Percentiles rank a stretch among this genome's conserved stretches.
phyloP scores from a whole-genome alignment of 768 basidiomycete species.

The Lactarius vividus region DNA sequence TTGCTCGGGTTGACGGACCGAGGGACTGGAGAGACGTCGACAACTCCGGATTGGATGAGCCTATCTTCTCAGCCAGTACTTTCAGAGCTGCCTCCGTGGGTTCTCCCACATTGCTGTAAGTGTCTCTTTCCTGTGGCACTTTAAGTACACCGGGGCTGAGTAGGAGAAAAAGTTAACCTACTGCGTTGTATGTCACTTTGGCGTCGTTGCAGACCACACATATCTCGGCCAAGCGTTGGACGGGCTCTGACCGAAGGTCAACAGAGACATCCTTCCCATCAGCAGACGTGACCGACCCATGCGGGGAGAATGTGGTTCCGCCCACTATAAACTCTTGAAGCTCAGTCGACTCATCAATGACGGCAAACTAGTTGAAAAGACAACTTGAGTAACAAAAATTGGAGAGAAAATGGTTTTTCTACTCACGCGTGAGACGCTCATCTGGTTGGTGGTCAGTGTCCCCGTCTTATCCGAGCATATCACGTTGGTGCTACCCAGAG shows the following conservation, averaged over 20 bases:
- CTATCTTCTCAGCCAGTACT: slow-evolving; percentile 93
- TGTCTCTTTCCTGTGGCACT: slow-evolving; percentile 62
- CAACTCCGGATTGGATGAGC: slow-evolving; percentile 60
- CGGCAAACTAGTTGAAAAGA: slow-evolving; percentile 56
- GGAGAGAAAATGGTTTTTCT: not conserved
- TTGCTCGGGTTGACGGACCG: slow-evolving; percentile 61
- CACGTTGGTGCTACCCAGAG: slow-evolving; percentile 95
- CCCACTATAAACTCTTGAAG: slow-evolving; percentile 77
- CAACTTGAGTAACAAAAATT: not conserved
- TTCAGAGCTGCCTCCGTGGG: slow-evolving; percentile 97
- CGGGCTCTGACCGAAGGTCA: slow-evolving; percentile 63
- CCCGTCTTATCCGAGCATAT: slow-evolving; percentile 99
- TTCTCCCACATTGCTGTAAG: slow-evolving; percentile 86
- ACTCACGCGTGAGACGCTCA: slow-evolving; percentile 84
- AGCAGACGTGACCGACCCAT: slow-evolving; percentile 66
- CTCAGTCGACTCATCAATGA: slow-evolving; percentile 54
- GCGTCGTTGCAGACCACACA: slow-evolving; percentile 94
- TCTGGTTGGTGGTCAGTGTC: slow-evolving; percentile 93
- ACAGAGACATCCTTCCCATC: slow-evolving; percentile 57
- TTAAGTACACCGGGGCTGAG: slow-evolving; percentile 14
- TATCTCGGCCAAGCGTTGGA: slow-evolving; percentile 88
- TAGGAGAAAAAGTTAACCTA: slow-evolving; percentile 36
- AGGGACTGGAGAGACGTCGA: slow-evolving; percentile 57
- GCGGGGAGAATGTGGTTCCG: slow-evolving; percentile 89
- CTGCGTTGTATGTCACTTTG: slow-evolving; percentile 79